These are phyloP conservation scores for Trichophyton schoenleinii DNA, from an alignment of 2,329 filamentous ascomycete genomes.

Conservation along the genomic window DNA sequence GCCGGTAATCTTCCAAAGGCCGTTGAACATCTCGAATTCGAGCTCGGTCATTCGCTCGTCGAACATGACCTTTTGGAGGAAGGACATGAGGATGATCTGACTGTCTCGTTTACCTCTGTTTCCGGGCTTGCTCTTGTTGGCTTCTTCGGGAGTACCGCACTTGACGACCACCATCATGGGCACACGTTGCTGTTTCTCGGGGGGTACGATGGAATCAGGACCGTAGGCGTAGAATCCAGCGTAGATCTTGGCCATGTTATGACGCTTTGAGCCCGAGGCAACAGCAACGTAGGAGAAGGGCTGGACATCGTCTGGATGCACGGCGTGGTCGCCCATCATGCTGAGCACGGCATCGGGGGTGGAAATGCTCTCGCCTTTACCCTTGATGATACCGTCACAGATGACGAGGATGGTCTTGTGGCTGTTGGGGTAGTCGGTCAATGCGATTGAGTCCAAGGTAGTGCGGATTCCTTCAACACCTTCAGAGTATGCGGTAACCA, in stretches of 20 bases:
- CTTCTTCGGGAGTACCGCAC: conserved; percentile 83
- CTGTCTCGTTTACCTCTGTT: conserved; percentile 98
- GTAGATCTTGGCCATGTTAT: conserved; percentile 99
- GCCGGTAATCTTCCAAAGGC: conserved; percentile 94
- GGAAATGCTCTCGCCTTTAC: conserved; percentile 70
- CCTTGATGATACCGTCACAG: conserved; percentile 96
- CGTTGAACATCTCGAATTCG: conserved; percentile 99
- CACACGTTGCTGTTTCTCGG: conserved; percentile 85
- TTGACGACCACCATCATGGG: conserved; percentile 97
- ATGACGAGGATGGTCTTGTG: conserved; percentile 95
- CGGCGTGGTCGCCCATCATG: conserved; percentile 89
- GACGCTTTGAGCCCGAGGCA: conserved; percentile 85
- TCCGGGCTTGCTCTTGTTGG: conserved; percentile 69
- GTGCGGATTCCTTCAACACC: conserved; percentile 85
- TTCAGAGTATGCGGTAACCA: conserved; percentile 96
- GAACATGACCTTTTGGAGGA: conserved; percentile 99
- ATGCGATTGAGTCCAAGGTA: conserved; percentile 89
- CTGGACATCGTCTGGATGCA: conserved; percentile 67
- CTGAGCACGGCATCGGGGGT: conserved; percentile 81
- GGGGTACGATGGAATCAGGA: conserved; percentile 60
- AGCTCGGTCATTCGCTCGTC: conserved; percentile 99
- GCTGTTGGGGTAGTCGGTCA: conserved; percentile 97
- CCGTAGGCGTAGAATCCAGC: conserved; percentile 98
- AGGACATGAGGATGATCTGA: conserved; percentile 98
- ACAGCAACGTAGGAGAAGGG: conserved; percentile 95